Evolutionary conservation across 2,329 filamentous ascomycete genomes (phyloP), one percentile per base, ranked within the genome.

Genomic region (Sporothrix variecibatus): DNA sequence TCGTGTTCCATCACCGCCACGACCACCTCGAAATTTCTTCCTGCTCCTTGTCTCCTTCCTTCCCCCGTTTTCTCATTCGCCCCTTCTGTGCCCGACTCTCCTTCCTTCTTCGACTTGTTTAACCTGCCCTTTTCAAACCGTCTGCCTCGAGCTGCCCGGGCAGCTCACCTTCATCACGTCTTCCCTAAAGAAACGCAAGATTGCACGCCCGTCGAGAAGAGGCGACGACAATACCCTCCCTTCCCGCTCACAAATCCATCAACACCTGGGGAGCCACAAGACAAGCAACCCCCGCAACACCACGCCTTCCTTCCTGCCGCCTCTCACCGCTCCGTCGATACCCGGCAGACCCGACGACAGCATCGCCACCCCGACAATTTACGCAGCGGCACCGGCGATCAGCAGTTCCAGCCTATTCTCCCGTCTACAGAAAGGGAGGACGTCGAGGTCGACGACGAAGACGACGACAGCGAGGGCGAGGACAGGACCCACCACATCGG

Each of bases 151-250:
- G 88, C 88, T 90, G 88, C 88, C 79, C 78, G 82, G 82, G 89
- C 89, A 91, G 90, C 90, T 91, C 90, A 84, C 86, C 82, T 86
- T 88, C 90, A 92, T 87, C 83, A 92, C 90, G 90, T 91, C 89
- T 89, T 91, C 89, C 85, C 86, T 85, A 87, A 92, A 91, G 89
- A 92, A 91, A 89, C 87, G 89, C 86, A 91, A 89, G 87, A 87
- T 91, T 80, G 85, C 85, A 80, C 86, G 85, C 78, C 84, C 82
- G 80, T 81, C 82, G 76, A 77, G 70, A 65, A 75, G 71, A 81
- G 82, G 78, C 81, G 82, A 80, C 84, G 87, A 81, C 72, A 76
- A 74, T 79, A 71, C 77, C 80, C 76, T 80, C 77, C 82, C 81
- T 23, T 46, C 26, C 65, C 69, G 40, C 51, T 65, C 28, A 28